These are phyloP conservation scores for Globisporangium okanoganense DNA, from an alignment of 352 stramenopile genomes.

Conservation along the genomic window DNA sequence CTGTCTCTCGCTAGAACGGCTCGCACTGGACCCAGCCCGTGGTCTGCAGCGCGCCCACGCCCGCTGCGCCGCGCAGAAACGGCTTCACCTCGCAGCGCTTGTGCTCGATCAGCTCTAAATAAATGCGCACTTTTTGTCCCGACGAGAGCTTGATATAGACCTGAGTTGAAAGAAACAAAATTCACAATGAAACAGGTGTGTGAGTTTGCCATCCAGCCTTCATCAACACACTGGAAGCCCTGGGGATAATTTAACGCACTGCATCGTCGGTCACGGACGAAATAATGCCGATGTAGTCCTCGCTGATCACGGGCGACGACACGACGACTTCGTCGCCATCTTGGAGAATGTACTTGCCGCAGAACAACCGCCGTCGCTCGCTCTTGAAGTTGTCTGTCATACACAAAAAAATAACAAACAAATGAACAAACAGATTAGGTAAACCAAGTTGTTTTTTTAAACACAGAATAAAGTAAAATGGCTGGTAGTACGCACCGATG, in stretches of 20 bases:
- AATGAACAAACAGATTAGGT: background rate
- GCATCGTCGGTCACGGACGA: conserved; percentile 67
- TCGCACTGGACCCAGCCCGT: conserved; percentile 65
- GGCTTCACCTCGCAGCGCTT: conserved; percentile 62
- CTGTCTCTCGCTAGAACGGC: conserved; percentile 29
- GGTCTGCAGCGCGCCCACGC: conserved; percentile 42
- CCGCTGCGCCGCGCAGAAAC: conserved; percentile 45
- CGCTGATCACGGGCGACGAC: conserved; percentile 52
- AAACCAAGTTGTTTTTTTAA: background rate
- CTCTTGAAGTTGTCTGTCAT: conserved; percentile 35
- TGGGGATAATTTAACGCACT: conserved; percentile 18
- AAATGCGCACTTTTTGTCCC: conserved; percentile 61
- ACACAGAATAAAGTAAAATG: background rate
- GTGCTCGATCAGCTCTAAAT: conserved; percentile 46
- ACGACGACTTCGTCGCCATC: conserved; percentile 78
- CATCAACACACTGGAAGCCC: background rate
- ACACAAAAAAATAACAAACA: background rate
- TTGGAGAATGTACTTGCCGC: conserved; percentile 73
- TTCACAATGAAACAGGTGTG: background rate
- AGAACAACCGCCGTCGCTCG: conserved; percentile 52
- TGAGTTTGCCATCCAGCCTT: background rate
- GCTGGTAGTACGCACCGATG: conserved; percentile 16
- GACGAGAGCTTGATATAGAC: conserved; percentile 63
- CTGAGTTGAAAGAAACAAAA: conserved; percentile 11
- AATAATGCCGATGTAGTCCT: conserved; percentile 78